A percentile compares a stretch with the other conserved stretches of the same genome.
Conservation (phyloP, 805 yeast species). For the Monosporozyma aquatica region DNA sequence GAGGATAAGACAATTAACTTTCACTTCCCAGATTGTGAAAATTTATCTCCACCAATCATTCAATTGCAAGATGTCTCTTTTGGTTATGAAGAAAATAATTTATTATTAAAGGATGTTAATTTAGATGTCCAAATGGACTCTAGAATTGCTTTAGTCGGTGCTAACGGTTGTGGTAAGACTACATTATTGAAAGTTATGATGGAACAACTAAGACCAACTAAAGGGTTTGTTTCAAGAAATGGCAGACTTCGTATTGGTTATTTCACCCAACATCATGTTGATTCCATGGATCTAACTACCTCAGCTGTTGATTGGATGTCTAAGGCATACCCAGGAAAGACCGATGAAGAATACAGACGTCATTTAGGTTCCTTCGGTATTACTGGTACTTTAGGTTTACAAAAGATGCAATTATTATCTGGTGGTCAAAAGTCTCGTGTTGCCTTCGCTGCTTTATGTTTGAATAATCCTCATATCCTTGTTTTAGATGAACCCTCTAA, state of each 20-base stretch:
- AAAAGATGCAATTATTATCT: constrained; percentile 78
- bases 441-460: constrained; percentile 91
- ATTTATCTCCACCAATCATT: constrained; percentile 84
- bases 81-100: constrained; percentile 61
- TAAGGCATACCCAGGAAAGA: constrained; percentile 77
- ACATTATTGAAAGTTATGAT: constrained; percentile 80
- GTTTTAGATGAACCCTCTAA: constrained; percentile 96
- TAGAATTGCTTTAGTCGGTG: constrained; percentile 94
- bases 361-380: constrained; percentile 96
- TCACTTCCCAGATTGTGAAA: constrained; percentile 92
- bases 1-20: constrained; percentile 79
- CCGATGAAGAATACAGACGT: constrained; percentile 94
- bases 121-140: constrained; percentile 89
- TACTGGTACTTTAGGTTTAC: constrained; percentile 87
- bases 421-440: constrained; percentile 99
- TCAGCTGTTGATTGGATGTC: constrained; percentile 96
- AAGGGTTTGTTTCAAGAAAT: constrained; percentile 73
- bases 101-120: constrained; percentile 69
- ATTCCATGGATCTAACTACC: constrained; percentile 79
- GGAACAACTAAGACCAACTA: constrained; percentile 63
- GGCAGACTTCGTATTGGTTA: constrained; percentile 88
- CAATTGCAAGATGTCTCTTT: constrained; percentile 81
- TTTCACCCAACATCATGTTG: constrained; percentile 98
- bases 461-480: constrained; percentile 82
- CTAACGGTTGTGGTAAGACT: constrained; percentile 98